Evolutionary conservation across 1,284 basidiomycete genomes (phyloP).

Genomic region (Wolfiporia cocos): DNA sequence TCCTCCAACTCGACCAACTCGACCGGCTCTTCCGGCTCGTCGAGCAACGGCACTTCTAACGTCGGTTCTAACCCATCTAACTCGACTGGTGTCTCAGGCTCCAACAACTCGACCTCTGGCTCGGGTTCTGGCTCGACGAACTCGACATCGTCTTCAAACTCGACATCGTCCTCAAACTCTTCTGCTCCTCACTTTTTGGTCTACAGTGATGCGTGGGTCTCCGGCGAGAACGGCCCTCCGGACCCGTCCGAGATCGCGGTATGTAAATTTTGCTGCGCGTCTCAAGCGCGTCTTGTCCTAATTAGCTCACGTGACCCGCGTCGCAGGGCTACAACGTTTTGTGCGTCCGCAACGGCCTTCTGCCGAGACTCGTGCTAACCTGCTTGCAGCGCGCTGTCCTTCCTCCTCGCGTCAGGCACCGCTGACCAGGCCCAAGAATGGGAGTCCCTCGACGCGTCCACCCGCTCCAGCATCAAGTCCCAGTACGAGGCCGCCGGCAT

Average conservation of each 20-base stretch:
- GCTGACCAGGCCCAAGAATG: constrained; percentile 39
- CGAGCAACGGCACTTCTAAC: background rate
- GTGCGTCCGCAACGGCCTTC: constrained; percentile 22
- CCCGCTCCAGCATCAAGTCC: constrained; percentile 32
- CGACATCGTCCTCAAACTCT: constrained; percentile 2
- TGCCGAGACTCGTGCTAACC: background rate
- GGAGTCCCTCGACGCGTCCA: constrained; percentile 26
- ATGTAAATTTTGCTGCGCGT: constrained; percentile 10
- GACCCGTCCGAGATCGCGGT: constrained; percentile 30
- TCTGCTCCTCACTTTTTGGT: constrained; percentile 36
- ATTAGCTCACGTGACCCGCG: background rate
- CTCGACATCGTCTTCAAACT: constrained; percentile 8
- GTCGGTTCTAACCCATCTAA: background rate
- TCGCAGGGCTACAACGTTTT: constrained; percentile 42
- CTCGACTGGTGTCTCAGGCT: background rate
- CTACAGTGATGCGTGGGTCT: constrained; percentile 36
- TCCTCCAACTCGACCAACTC: constrained; percentile 1
- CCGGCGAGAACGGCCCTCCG: constrained; percentile 33
- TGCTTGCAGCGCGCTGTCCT: constrained; percentile 32
- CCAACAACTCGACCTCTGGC: constrained; percentile 8
- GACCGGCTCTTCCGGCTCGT: constrained; percentile 1
- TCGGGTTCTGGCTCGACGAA: constrained; percentile 12
- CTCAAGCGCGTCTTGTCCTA: background rate
- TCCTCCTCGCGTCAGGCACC: constrained; percentile 36
- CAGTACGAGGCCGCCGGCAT: constrained; percentile 40